phyloP scores from a whole-genome alignment of 768 basidiomycete species.

The Phylloporus sp. region DNA sequence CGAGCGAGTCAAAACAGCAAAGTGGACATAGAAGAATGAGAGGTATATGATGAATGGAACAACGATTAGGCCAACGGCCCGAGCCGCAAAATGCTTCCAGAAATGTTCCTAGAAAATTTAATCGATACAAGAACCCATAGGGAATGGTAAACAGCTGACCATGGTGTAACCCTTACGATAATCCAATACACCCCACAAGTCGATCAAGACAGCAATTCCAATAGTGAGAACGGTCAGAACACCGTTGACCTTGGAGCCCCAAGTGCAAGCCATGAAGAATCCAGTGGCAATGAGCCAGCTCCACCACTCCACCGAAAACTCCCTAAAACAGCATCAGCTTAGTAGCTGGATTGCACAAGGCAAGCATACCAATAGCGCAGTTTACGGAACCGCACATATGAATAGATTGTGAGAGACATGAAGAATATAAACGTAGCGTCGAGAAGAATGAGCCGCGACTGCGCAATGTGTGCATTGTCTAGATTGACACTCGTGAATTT shows the following conservation, averaged over 20 bases:
- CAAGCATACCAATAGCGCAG: constrained; percentile 74
- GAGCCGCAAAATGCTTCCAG: constrained; percentile 82
- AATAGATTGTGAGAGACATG: constrained; percentile 89
- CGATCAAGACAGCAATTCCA: constrained; percentile 87
- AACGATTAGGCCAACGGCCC: constrained; percentile 79
- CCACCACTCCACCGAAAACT: constrained; percentile 92
- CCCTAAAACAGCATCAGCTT: constrained; percentile 42
- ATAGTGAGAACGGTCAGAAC: constrained; percentile 85
- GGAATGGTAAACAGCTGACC: constrained; percentile 38
- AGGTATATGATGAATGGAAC: constrained; percentile 91
- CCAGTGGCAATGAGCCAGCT: constrained; percentile 89
- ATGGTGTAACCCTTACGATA: constrained; percentile 74
- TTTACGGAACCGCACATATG: constrained; percentile 92
- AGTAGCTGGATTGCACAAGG: not conserved
- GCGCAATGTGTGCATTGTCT: constrained; percentile 96
- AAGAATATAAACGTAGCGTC: constrained; percentile 95
- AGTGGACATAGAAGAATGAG: constrained; percentile 95
- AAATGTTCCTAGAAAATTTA: constrained; percentile 67
- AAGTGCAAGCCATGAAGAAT: constrained; percentile 90
- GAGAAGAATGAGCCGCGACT: constrained; percentile 94
- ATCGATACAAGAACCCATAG: not conserved
- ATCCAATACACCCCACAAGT: constrained; percentile 94
- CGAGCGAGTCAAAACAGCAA: constrained; percentile 79
- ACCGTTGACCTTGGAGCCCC: constrained; percentile 98
- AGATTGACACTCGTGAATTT: constrained; percentile 7